A percentile compares a stretch with the other conserved stretches of the same genome.
Conservation (phyloP, 768 basidiomycete genomes). For the Clavulina sp. region DNA sequence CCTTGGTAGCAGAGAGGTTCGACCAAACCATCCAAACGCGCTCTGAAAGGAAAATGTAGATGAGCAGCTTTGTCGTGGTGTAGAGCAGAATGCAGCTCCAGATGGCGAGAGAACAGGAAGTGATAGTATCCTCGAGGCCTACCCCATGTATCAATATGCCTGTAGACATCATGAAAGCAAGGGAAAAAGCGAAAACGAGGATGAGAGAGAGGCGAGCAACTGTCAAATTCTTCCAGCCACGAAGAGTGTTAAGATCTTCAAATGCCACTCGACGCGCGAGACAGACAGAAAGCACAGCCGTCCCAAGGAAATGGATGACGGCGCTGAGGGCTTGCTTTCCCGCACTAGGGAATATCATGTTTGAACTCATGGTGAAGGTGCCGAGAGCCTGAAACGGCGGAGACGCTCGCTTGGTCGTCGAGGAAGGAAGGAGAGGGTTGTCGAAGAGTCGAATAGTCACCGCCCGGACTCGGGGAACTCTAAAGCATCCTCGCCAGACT, state of each 20-base stretch:
- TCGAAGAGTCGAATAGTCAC: too few relatives aligned
- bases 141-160: slow-evolving; percentile 29
- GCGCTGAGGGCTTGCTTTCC: background rate
- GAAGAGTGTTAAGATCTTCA: slow-evolving; percentile 18
- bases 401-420: too few relatives aligned
- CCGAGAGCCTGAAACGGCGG: too few relatives aligned
- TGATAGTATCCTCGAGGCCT: slow-evolving; percentile 23
- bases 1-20: too few relatives aligned
- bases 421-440: too few relatives aligned
- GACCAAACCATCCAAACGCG: slow-evolving; percentile 14
- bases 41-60: slow-evolving; percentile 24
- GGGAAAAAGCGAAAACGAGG: slow-evolving; percentile 27
- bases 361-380: too few relatives aligned
- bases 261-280: background rate
- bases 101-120: slow-evolving; percentile 27
- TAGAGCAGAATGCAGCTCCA: slow-evolving; percentile 25
- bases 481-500: too few relatives aligned
- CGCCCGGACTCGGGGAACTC: too few relatives aligned
- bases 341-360: background rate
- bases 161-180: slow-evolving; percentile 28
- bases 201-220: slow-evolving; percentile 27
- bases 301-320: background rate
- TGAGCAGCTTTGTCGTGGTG: slow-evolving; percentile 27
- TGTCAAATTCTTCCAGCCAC: slow-evolving; percentile 15
- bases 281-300: background rate